Base-by-base conservation (phyloP, 1,284 basidiomycete genomes). In the Melanopsichium pennsylvanicum region DNA sequence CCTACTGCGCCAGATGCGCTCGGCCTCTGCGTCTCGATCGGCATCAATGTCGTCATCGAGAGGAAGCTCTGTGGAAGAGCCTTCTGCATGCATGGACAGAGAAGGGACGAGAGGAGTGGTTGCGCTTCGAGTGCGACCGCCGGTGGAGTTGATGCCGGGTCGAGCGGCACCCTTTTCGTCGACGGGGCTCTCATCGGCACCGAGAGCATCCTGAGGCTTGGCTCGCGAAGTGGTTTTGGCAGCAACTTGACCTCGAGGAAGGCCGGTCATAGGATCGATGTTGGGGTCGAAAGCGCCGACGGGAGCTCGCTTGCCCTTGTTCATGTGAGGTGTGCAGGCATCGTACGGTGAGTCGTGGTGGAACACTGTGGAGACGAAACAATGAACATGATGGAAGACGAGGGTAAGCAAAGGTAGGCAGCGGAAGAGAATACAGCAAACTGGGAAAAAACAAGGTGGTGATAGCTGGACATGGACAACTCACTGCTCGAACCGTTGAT, bases 331-430 rank as follows among this genome's bases (percentile, higher is more conserved):
- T 0, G 74, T 61, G 54, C 75, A 77, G 8, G 78, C 78, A 37
- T 80, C 78, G 52, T 80, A 80, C 0, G 78, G 78, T 39, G 76
- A 79, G 52, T 80, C 78, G 50, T 80, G 78, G 51, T 80, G 78
- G 59, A 80, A 80, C 60, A 80, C 27, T 29, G 27, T 13, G 13
- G 13, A 13, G 27, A 29, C 8, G 27, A 13, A 7, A 7, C 13
- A 19, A 23, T n/a, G n/a, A n/a, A n/a, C n/a, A n/a, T n/a, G n/a
- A n/a, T n/a, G n/a, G n/a, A 25, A 31, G 6, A 10, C 22, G 13
- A 26, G 9, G 26, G 32, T 39, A 2, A 37, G 41, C 29, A 31
- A 27, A 13, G 11, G 19, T 39, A 10, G 15, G 34, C 29, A 21
- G 7, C 27, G 21, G 5, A 33, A 27, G 27, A 11, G 19, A 45